Conservation (phyloP, 2,329 filamentous ascomycete genomes). For the Ophiostoma ulmi region DNA sequence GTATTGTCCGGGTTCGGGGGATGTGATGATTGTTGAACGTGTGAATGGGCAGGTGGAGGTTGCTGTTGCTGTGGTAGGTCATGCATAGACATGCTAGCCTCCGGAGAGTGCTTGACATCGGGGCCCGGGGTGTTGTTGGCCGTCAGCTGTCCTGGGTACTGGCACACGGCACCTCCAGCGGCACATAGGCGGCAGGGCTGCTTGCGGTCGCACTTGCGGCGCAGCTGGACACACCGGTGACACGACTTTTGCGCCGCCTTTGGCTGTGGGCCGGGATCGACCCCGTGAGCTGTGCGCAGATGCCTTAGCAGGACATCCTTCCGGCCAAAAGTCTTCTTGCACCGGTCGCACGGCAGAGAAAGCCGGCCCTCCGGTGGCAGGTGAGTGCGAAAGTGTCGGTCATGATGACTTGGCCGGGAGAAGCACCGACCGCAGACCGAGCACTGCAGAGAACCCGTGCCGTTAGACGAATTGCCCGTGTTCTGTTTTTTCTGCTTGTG, state of each 20-base stretch:
- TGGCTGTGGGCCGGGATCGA: conserved; percentile 25
- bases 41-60: background rate
- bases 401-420: conserved; percentile 30
- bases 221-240: conserved; percentile 31
- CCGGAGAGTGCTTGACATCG: background rate
- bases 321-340: conserved; percentile 29
- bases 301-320: conserved; percentile 33
- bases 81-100: background rate
- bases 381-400: conserved; percentile 32
- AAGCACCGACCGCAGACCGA: conserved; percentile 30
- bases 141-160: conserved; percentile 19
- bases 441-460: conserved; percentile 23
- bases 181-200: conserved; percentile 30
- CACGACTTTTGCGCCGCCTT: conserved; percentile 31
- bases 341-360: conserved; percentile 28
- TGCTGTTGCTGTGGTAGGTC: background rate
- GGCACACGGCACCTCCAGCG: conserved; percentile 23
- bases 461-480: background rate
- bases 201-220: conserved; percentile 30
- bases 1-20: background rate
- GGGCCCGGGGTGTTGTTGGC: background rate
- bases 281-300: conserved; percentile 29
- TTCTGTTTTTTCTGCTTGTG: background rate
- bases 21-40: background rate
- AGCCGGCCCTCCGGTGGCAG: conserved; percentile 28